phyloP scores from a whole-genome alignment of 2,329 filamentous ascomycete genomes.

The Corynespora cassiicola region DNA sequence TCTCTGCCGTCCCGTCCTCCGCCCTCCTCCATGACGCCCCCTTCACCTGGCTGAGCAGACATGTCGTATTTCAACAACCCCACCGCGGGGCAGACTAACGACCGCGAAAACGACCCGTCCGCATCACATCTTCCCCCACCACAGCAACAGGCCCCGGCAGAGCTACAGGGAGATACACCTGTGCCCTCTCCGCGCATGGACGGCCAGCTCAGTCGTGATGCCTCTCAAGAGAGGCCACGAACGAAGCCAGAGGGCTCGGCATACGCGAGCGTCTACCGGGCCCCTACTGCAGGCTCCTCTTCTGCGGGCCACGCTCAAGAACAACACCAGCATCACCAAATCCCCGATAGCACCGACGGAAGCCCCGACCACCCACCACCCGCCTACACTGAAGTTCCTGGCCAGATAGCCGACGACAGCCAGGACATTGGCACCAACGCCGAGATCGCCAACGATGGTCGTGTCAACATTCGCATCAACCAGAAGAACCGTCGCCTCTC shows the following conservation, averaged over 20 bases:
- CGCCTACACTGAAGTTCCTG: conserved; percentile 49
- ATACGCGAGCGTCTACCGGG: conserved; percentile 35
- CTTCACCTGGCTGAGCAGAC: too few species aligned
- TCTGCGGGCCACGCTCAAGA: conserved; percentile 23
- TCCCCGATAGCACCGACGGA: conserved; percentile 20
- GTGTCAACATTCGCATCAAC: conserved; percentile 50
- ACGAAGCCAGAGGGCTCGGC: conserved; percentile 33
- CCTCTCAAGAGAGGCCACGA: conserved; percentile 9
- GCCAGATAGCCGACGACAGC: conserved; percentile 46
- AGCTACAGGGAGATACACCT: conserved; percentile 16
- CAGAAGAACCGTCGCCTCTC: conserved; percentile 45
- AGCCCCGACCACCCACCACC: conserved; percentile 38
- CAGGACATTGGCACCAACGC: conserved; percentile 55
- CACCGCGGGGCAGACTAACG: neutral
- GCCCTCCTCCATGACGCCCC: neutral
- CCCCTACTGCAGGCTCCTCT: too few species aligned
- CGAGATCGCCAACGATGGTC: conserved; percentile 43
- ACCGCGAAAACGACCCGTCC: conserved; percentile 4
- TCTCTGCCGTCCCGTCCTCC: neutral
- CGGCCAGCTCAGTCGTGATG: conserved; percentile 5
- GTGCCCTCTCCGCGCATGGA: conserved; percentile 9
- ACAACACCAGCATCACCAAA: conserved; percentile 19
- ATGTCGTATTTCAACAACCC: neutral
- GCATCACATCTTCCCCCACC: too few species aligned
- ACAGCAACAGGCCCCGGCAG: conserved; percentile 10